These are phyloP conservation scores for Papiliotrema nemorosa DNA, from an alignment of 1,284 basidiomycete genomes.

Conservation along the genomic window DNA sequence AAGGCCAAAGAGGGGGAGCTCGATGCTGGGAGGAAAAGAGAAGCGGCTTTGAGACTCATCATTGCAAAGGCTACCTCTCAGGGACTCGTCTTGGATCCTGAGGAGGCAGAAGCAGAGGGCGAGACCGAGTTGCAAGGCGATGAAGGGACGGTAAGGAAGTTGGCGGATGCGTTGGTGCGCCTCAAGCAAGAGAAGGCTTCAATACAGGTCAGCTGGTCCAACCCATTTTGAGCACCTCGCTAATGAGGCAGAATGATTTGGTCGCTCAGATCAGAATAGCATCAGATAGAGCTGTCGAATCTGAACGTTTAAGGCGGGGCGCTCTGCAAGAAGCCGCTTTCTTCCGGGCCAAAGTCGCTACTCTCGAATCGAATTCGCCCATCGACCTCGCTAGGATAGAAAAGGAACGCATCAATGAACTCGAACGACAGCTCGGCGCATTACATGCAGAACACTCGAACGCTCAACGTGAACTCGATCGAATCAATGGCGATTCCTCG, in stretches of 20 bases:
- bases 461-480: conserved; percentile 60
- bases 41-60: conserved; percentile 82
- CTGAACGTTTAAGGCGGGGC: conserved; percentile 70
- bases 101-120: conserved; percentile 47
- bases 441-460: conserved; percentile 64
- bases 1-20: conserved; percentile 77
- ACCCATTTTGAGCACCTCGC: conserved; percentile 52
- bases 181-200: conserved; percentile 86
- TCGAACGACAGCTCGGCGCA: conserved; percentile 72
- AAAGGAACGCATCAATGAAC: conserved; percentile 69
- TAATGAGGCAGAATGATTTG: conserved; percentile 41
- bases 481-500: conserved; percentile 67
- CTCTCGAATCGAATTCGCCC: conserved; percentile 70
- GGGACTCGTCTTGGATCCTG: conserved; percentile 71
- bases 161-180: conserved; percentile 70
- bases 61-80: conserved; percentile 71
- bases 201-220: conserved; percentile 65
- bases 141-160: conserved; percentile 48
- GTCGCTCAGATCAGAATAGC: conserved; percentile 53
- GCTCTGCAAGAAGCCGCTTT: conserved; percentile 94
- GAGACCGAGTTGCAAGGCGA: conserved; percentile 33
- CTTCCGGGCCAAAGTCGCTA: conserved; percentile 88
- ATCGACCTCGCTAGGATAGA: conserved; percentile 70
- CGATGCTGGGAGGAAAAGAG: conserved; percentile 70
- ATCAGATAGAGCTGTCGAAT: conserved; percentile 73